Evolutionary conservation across 345 rosid genomes (phyloP).

Genomic region (Cardamine resedifolia): DNA sequence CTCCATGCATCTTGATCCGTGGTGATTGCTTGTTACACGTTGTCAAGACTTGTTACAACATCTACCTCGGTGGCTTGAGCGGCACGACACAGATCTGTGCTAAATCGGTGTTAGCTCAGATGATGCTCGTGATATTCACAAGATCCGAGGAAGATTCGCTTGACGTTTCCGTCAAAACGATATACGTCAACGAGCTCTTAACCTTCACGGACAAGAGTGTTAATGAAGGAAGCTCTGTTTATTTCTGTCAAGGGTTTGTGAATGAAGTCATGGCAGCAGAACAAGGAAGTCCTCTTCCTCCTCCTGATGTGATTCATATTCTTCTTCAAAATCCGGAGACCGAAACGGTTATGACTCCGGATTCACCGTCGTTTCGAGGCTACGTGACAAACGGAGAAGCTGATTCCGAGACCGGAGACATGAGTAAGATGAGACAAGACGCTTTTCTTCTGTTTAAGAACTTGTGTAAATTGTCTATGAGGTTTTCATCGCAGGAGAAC

Average conservation of each 20-base stretch:
- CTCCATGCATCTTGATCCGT: conserved; percentile 72
- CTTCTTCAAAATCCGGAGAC: conserved; percentile 34
- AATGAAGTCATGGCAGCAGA: conserved; percentile 74
- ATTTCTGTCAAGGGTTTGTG: conserved; percentile 71
- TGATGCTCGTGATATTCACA: conserved; percentile 70
- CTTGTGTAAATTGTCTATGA: conserved; percentile 92
- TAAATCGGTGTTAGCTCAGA: conserved; percentile 86
- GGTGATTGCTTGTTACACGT: conserved; percentile 78
- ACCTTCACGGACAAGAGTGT: conserved; percentile 78
- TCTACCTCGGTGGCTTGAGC: conserved; percentile 75
- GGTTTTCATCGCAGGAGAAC: conserved; percentile 82
- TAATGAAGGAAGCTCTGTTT: conserved; percentile 80
- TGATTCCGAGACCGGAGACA: conserved; percentile 20
- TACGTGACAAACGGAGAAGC: conserved; percentile 43
- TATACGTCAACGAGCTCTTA: conserved; percentile 68
- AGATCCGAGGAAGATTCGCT: conserved; percentile 74
- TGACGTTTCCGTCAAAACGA: conserved; percentile 49
- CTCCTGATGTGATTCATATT: conserved; percentile 48
- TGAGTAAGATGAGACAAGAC: conserved; percentile 85
- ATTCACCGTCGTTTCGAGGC: conserved; percentile 29
- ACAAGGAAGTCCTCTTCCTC: conserved; percentile 52
- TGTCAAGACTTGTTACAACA: conserved; percentile 86
- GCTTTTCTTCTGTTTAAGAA: conserved; percentile 84
- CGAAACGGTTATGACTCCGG: conserved; percentile 43
- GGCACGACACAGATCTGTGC: conserved; percentile 97